Evolutionary conservation across 1,284 basidiomycete genomes (phyloP), one percentile per base, ranked within the genome.

Genomic region (Gomphus sp.): DNA sequence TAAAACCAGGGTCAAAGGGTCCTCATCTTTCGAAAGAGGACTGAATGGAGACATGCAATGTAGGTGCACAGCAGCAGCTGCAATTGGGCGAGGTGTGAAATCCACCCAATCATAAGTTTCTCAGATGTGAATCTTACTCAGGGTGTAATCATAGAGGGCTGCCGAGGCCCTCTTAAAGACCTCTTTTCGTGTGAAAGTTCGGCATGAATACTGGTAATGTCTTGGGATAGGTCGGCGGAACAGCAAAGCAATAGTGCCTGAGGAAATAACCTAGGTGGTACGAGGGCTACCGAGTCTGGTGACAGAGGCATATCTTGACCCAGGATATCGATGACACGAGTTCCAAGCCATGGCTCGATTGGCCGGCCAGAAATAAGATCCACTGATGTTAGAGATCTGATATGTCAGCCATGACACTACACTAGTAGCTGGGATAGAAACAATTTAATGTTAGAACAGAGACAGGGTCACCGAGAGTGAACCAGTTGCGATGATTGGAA

Each of bases 401-500:
- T 47, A 12, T n/a, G 45, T 43, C 16, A 43, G 41, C n/a, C 14
- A 43, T 4, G 41, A 25, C 22, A 28, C 22, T 11, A 47, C n/a
- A 47, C 28, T 25, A 47, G 22, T 47, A 22, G 22, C 45, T 11
- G 18, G 41, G 45, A 47, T 8, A 47, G 22, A 25, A 47, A 28
- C 45, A 5, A 10, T 47, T 47, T 22, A 47, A 28, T 9, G 22
- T 18, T 44, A 22, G 22, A 25, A 12, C 45, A 39, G 28, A 39
- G 50, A 52, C 31, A 34, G 18, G 36, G 36, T 52, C 31, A 11
- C 4, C 7, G 36, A 22, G 28, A 50, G 45, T 37, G 43, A 41
- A 57, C n/a, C 39, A 39, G 31, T 8, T 22, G 3, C 25, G 28
- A 28, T 57, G 56, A 57, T 57, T 57, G 56, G 56, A 51, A 56